A percentile compares a stretch with the other conserved stretches of the same genome.
phyloP scores from a whole-genome alignment of 2,329 filamentous ascomycete genomes.

The Drechslerella coelobrocha region DNA sequence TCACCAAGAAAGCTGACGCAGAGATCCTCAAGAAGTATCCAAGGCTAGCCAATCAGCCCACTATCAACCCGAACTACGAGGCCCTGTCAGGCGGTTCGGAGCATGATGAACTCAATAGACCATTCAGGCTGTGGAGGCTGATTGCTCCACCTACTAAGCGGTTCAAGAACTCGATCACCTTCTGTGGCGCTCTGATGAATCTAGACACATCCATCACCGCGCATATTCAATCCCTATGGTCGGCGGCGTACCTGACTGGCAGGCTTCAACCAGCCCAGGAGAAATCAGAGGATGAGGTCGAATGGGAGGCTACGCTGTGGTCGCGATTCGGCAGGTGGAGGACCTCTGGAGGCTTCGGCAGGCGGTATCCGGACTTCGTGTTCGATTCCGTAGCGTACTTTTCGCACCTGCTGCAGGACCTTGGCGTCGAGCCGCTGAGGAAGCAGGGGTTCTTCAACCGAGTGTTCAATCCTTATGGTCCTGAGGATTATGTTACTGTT shows the following conservation, averaged over 20 bases:
- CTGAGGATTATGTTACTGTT: constrained; percentile 66
- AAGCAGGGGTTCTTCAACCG: constrained; percentile 65
- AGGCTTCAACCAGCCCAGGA: constrained; percentile 59
- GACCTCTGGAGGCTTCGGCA: constrained; percentile 71
- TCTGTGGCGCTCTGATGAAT: constrained; percentile 61
- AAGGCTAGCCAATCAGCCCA: constrained; percentile 63
- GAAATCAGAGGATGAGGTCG: constrained; percentile 57
- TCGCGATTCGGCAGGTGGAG: constrained; percentile 74
- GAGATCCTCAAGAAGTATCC: constrained; percentile 65
- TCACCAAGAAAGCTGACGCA: constrained; percentile 62
- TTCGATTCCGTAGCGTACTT: constrained; percentile 77
- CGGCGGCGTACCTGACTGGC: constrained; percentile 69
- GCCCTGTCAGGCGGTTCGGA: constrained; percentile 56
- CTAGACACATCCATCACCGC: constrained; percentile 60
- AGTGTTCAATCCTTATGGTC: constrained; percentile 66
- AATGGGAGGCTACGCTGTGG: constrained; percentile 68
- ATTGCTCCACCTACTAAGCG: constrained; percentile 42
- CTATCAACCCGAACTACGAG: constrained; percentile 61
- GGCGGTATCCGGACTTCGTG: constrained; percentile 71
- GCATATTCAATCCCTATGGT: constrained; percentile 67
- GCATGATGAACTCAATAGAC: constrained; percentile 39
- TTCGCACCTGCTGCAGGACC: constrained; percentile 71
- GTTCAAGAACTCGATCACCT: constrained; percentile 58
- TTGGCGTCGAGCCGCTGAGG: constrained; percentile 67
- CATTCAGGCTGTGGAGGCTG: constrained; percentile 44